A percentile compares a stretch with the other conserved stretches of the same genome.
These are phyloP conservation scores for Penicillium coffeae DNA, from an alignment of 495 filamentous ascomycete genomes.

Conservation along the genomic window DNA sequence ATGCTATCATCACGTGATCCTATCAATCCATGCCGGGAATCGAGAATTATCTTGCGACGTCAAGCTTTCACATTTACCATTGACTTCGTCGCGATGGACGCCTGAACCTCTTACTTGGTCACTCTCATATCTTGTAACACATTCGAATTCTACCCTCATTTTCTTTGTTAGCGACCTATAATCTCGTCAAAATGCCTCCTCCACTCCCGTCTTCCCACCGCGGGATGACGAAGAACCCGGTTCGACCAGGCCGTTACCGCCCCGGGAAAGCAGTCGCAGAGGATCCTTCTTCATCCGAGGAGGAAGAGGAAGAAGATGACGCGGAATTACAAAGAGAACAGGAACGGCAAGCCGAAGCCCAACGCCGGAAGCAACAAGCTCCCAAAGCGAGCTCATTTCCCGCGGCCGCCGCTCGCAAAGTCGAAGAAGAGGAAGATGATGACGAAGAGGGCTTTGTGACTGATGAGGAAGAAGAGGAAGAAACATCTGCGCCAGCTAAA, in stretches of 20 bases:
- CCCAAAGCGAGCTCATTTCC: slow-evolving; percentile 63
- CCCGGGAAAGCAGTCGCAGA: slow-evolving; percentile 76
- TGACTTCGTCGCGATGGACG: background rate
- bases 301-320: slow-evolving; percentile 56
- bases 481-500: slow-evolving; percentile 22
- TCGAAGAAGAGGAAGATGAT: slow-evolving; percentile 34
- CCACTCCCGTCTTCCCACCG: slow-evolving; percentile 51
- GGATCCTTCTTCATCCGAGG: slow-evolving; percentile 59
- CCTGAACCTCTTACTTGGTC: background rate
- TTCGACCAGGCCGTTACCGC: slow-evolving; percentile 72
- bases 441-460: slow-evolving; percentile 76
- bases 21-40: slow-evolving; percentile 6
- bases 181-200: slow-evolving; percentile 59
- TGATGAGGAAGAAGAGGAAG: slow-evolving; percentile 54
- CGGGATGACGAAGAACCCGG: slow-evolving; percentile 92
- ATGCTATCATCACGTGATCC: slow-evolving; percentile 13
- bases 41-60: slow-evolving; percentile 2
- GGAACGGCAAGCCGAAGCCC: slow-evolving; percentile 30
- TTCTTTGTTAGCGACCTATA: background rate
- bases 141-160: background rate
- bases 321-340: slow-evolving; percentile 41
- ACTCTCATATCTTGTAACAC: too few relatives aligned
- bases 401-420: slow-evolving; percentile 34
- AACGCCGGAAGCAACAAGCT: slow-evolving; percentile 36
- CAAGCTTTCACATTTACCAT: slow-evolving; percentile 10